Evolutionary conservation across 1,139 yeast genomes (phyloP).

Genomic region (Scheffersomyces segobiensis): DNA sequence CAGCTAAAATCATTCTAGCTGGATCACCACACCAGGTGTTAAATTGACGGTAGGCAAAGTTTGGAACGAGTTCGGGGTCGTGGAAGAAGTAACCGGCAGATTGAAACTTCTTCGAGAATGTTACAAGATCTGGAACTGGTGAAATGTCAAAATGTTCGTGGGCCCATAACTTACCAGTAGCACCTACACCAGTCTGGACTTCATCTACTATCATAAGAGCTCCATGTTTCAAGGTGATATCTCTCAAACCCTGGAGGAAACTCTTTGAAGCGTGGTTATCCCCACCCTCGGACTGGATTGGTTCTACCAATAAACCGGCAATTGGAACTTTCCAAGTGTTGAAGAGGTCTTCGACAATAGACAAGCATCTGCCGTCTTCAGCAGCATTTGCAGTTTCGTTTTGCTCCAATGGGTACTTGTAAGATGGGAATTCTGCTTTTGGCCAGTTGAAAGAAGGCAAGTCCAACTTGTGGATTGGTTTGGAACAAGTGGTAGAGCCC

Average conservation of each 20-base stretch:
- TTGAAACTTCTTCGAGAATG: slow-evolving; percentile 84
- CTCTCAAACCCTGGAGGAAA: slow-evolving; percentile 79
- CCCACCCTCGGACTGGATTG: slow-evolving; percentile 86
- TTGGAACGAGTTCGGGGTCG: slow-evolving; percentile 69
- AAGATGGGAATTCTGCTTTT: slow-evolving; percentile 75
- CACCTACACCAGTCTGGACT: slow-evolving; percentile 88
- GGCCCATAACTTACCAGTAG: slow-evolving; percentile 84
- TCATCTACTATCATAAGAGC: slow-evolving; percentile 76
- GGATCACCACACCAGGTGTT: slow-evolving; percentile 95
- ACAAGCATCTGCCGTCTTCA: slow-evolving; percentile 71
- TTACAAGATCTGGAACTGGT: slow-evolving; percentile 77
- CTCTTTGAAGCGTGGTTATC: slow-evolving; percentile 77
- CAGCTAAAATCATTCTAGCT: slow-evolving; percentile 71
- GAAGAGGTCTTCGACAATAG: slow-evolving; percentile 55
- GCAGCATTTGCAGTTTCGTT: slow-evolving; percentile 53
- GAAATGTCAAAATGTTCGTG: slow-evolving; percentile 78
- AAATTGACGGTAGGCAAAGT: slow-evolving; percentile 77
- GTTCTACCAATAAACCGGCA: slow-evolving; percentile 77
- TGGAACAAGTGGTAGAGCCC: slow-evolving; percentile 75
- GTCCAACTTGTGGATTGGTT: slow-evolving; percentile 82
- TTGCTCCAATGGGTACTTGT: slow-evolving; percentile 69
- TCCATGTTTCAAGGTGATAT: slow-evolving; percentile 64
- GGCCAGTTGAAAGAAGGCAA: slow-evolving; percentile 89
- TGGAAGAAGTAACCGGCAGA: slow-evolving; percentile 83
- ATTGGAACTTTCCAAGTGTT: slow-evolving; percentile 62